Base-by-base conservation (phyloP, 495 filamentous ascomycete genomes). In the Xylaria grammica region DNA sequence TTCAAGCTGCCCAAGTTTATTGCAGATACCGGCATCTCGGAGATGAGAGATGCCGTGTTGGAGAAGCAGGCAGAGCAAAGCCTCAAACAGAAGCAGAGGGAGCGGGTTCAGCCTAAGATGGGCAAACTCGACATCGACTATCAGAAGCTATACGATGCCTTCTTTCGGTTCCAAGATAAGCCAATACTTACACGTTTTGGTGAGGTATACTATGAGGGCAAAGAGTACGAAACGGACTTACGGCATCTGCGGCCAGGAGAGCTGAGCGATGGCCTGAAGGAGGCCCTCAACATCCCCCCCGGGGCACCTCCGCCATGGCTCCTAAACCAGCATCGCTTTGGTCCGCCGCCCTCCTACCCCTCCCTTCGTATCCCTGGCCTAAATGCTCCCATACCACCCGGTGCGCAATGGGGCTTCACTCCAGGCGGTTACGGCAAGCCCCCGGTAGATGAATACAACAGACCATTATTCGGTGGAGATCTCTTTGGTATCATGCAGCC, bases 81-180 rank as follows among this genome's bases (percentile, higher is more conserved):
- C 15, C 81, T 99, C 65, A 97, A 97, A 75, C 92, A 96, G 73
- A 97, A 97, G 72, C 94, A 97, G 79, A 84, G 95, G 44, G 95
- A 98, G 73, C 85, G 95, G 59, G 95, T 99, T 10, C 89, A 93
- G 65, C 93, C 93, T 0, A 99, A 99, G 77, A 96, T 97, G 89
- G 95, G 95, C 65, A 96, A 94, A 71, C 81, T 99, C 53, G 95
- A 99, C 69, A 97, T 99, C 63, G 96, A 99, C 77, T 99, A 98
- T 74, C 92, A 96, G 72, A 97, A 95, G 74, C 86, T 98, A 29
- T 97, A 97, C 74, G 95, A 97, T 73, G 95, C 95, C 7, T 99
- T 99, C 79, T 99, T 98, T 81, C 85, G 93, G 27, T 96, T 95
- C 71, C 95, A 99, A 75, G 96, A 91, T 38, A 99, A 99, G 72